Evolutionary conservation across 176 grass and related monocot species (phyloP).

Genomic region (Tuctoria greenei): DNA sequence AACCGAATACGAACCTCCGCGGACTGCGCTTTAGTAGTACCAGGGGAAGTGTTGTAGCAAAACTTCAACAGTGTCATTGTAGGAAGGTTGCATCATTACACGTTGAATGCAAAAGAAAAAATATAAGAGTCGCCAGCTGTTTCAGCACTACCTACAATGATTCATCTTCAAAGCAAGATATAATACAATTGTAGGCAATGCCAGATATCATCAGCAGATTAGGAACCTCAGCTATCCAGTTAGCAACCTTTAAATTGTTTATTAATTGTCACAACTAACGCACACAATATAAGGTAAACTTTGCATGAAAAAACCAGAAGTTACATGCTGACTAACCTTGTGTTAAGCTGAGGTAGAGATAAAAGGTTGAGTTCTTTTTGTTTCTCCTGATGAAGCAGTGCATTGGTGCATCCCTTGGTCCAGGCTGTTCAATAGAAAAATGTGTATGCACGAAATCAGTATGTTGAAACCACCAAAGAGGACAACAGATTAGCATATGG

Average conservation of each 20-base stretch:
- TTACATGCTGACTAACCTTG: conserved; percentile 54
- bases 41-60: no score
- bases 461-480: background rate
- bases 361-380: conserved; percentile 82
- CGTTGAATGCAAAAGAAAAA: background rate
- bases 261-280: background rate
- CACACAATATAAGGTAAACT: no score
- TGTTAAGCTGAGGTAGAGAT: conserved; percentile 75
- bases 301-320: background rate
- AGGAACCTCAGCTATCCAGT: background rate
- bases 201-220: conserved; percentile 1
- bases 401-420: conserved; percentile 72
- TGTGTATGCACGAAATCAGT: background rate
- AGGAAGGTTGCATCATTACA: conserved; percentile 14
- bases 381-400: conserved; percentile 95
- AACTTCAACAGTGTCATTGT: no score
- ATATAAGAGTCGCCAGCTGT: background rate
- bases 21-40: no score
- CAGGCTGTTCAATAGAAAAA: conserved; percentile 49
- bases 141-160: background rate
- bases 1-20: no score
- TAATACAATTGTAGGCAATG: conserved; percentile 8
- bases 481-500: background rate
- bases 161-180: conserved; percentile 19
- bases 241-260: background rate